Base-by-base conservation (phyloP, 2,329 filamentous ascomycete species). In the Fusarium sp. region DNA sequence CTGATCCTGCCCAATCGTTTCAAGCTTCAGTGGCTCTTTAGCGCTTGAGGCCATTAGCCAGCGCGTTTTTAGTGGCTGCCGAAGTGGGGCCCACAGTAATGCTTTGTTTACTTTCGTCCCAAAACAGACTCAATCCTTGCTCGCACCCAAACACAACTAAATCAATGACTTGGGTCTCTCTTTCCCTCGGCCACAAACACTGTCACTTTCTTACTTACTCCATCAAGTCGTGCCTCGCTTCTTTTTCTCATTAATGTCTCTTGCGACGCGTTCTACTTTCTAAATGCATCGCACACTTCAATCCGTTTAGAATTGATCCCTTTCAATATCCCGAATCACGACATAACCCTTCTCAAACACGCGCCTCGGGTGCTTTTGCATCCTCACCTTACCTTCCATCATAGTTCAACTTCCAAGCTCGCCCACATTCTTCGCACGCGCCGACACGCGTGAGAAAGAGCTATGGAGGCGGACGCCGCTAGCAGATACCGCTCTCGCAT, bases 401-500 rank as follows among this genome's bases (percentile, higher is more conserved):
- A 62, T 68, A 66, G 62, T 73, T 69, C 61, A 64, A 58, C 61
- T 65, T 69, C 64, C 76, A 68, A 64, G 66, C 76, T 71, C 76
- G 71, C 70, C 65, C 35, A 10, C 69, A 62, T 59, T 58, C 57
- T 67, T 66, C 59, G 18, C 61, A 70, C 76, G 72, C 75, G 64
- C 69, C 64, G 18, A 52, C 52, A 73, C 77, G 77, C 76, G 77
- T 72, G 65, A 74, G 68, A 77, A 69, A 71, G 71, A 80, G 77
- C 79, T 71, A 86, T 86, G 85, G 85, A 86, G 77, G 76, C 80
- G 77, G 84, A 86, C 74, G 78, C 79, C 56, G 78, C 79, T 65
- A 82, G 71, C 75, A 82, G 84, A 76, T 86, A 85, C 81, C 84
- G 84, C 76, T 86, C 85, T 77, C 85, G 85, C 75, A 85, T 86